These are phyloP conservation scores for Boletus huronensis DNA, from an alignment of 768 basidiomycete species.

Conservation along the genomic window DNA sequence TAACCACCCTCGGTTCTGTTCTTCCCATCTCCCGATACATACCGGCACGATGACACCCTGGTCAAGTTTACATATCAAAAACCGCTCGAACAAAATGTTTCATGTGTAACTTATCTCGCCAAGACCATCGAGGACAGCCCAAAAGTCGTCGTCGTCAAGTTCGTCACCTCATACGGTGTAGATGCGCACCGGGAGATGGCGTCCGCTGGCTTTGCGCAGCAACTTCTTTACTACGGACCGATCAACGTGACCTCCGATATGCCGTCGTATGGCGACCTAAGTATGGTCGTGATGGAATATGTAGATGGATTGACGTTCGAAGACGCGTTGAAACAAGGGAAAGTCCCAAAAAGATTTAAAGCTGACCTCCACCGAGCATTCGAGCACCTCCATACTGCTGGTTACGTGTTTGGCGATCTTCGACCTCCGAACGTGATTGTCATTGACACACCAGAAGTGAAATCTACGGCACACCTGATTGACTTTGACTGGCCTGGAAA, in stretches of 20 bases:
- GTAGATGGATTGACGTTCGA: conserved; percentile 18
- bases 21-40: conserved; percentile 15
- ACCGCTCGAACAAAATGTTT: conserved; percentile 12
- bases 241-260: conserved; percentile 5
- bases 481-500: conserved; percentile 2
- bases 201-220: conserved; percentile 23
- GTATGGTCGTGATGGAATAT: conserved; percentile 41
- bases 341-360: conserved; percentile 12
- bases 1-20: conserved; percentile 14
- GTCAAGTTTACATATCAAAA: conserved; percentile 18
- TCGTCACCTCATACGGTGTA: conserved; percentile 32
- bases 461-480: background rate
- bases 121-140: background rate
- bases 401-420: conserved; percentile 38
- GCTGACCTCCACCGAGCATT: conserved; percentile 20
- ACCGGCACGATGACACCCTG: background rate
- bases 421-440: conserved; percentile 34
- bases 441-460: background rate
- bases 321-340: background rate
- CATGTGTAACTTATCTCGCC: conserved; percentile 27
- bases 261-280: conserved; percentile 13
- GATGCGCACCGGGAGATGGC: conserved; percentile 35
- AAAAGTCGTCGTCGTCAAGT: conserved; percentile 35
- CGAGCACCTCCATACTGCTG: conserved; percentile 25
- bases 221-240: conserved; percentile 31